Percentiles rank a stretch among this genome's conserved stretches.
Conservation (phyloP, 805 yeast genomes). For the Starmera quercuum region DNA sequence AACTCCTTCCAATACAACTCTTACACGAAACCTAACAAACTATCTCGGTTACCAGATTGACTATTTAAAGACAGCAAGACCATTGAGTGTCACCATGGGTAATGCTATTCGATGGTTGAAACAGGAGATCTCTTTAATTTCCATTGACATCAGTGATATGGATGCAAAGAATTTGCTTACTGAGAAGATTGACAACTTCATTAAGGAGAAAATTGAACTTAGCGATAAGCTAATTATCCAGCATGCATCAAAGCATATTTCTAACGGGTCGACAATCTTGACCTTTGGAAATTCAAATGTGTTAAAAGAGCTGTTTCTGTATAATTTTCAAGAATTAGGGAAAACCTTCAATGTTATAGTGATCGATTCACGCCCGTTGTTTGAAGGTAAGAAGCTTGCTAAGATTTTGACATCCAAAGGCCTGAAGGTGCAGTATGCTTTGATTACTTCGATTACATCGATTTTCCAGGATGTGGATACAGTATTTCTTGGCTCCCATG, state of each 20-base stretch:
- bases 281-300: slow-evolving; percentile 89
- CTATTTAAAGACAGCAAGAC: slow-evolving; percentile 82
- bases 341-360: slow-evolving; percentile 75
- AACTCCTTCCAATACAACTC: slow-evolving; percentile 80
- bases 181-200: slow-evolving; percentile 69
- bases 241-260: slow-evolving; percentile 69
- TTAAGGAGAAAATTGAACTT: slow-evolving; percentile 76
- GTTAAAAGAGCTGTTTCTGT: slow-evolving; percentile 62
- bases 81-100: slow-evolving; percentile 91
- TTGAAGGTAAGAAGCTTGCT: slow-evolving; percentile 83
- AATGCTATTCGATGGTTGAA: slow-evolving; percentile 96
- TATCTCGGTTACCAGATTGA: slow-evolving; percentile 91
- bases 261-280: slow-evolving; percentile 68
- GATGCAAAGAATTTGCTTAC: slow-evolving; percentile 60
- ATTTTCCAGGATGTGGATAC: slow-evolving; percentile 82
- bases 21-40: slow-evolving; percentile 81
- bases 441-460: slow-evolving; percentile 72
- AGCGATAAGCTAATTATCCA: slow-evolving; percentile 80
- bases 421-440: slow-evolving; percentile 64
- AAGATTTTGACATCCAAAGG: slow-evolving; percentile 53
- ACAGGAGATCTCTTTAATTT: slow-evolving; percentile 80
- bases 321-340: slow-evolving; percentile 53
- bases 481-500: slow-evolving; percentile 93
- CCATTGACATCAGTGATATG: slow-evolving; percentile 51
- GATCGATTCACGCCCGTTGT: slow-evolving; percentile 89